A percentile compares a stretch with the other conserved stretches of the same genome.
phyloP scores from a whole-genome alignment of 768 basidiomycete genomes.

The Mycena polygramma region DNA sequence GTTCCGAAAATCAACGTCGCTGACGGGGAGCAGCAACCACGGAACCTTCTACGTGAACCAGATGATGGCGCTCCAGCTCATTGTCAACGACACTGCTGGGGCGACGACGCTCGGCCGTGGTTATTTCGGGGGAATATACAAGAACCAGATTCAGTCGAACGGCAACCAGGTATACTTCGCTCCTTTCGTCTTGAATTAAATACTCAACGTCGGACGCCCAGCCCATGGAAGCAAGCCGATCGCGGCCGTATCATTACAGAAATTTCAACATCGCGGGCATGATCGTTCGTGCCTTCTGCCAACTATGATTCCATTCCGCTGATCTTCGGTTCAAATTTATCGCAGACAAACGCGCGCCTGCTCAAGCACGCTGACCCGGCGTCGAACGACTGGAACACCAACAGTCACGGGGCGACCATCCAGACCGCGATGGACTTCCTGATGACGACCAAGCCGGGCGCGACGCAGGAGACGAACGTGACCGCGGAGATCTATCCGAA shows the following conservation, averaged over 20 bases:
- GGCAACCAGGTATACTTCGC: conserved; percentile 65
- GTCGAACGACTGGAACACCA: conserved; percentile 61
- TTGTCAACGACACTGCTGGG: conserved; percentile 63
- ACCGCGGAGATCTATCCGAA: conserved; percentile 67
- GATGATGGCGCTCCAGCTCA: conserved; percentile 66
- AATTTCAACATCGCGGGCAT: conserved; percentile 78
- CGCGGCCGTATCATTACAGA: conserved; percentile 76
- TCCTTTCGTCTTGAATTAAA: background rate
- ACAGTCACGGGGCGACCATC: conserved; percentile 66
- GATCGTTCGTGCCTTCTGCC: conserved; percentile 59
- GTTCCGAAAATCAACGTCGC: background rate
- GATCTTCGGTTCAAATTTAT: background rate
- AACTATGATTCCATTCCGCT: background rate
- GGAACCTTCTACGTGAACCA: conserved; percentile 76
- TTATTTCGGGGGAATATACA: conserved; percentile 66
- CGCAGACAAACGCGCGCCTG: conserved; percentile 70
- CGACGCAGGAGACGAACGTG: conserved; percentile 52
- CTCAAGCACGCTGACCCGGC: conserved; percentile 60
- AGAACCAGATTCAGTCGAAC: conserved; percentile 63
- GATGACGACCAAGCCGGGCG: conserved; percentile 58
- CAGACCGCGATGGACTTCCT: conserved; percentile 71
- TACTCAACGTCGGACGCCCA: conserved; percentile 37
- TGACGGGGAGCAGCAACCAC: conserved; percentile 64
- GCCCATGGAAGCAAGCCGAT: conserved; percentile 73
- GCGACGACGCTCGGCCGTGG: conserved; percentile 60